These are phyloP conservation scores for Daldinia caldariorum DNA, from an alignment of 495 filamentous ascomycete genomes.

Conservation along the genomic window DNA sequence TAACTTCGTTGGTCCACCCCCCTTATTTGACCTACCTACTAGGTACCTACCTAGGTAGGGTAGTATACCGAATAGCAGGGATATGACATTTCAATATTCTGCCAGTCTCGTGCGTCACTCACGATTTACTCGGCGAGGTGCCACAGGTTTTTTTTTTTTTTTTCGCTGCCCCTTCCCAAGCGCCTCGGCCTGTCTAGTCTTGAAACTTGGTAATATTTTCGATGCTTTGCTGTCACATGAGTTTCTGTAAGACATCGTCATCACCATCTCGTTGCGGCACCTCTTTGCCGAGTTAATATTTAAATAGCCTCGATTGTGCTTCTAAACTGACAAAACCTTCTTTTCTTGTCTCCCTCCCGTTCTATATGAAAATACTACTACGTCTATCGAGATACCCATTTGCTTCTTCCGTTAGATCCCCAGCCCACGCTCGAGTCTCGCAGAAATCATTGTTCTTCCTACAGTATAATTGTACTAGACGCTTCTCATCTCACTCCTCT, in stretches of 20 bases:
- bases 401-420: constrained; percentile 30
- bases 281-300: constrained; percentile 6
- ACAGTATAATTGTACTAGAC: constrained; percentile 15
- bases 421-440: constrained; percentile 14
- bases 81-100: constrained; percentile 5
- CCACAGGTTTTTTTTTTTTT: constrained; percentile 29
- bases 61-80: background rate
- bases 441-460: constrained; percentile 14
- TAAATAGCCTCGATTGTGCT: constrained; percentile 19
- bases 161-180: background rate
- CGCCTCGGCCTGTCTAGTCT: constrained; percentile 39
- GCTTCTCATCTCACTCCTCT: constrained; percentile 15
- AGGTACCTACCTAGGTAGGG: no score
- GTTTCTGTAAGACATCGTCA: constrained; percentile 12
- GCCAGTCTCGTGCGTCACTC: constrained; percentile 38
- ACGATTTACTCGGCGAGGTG: constrained; percentile 22
- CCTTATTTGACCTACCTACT: constrained; percentile 1
- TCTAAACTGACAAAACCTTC: background rate
- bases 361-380: constrained; percentile 31
- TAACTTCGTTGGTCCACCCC: background rate
- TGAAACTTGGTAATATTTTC: constrained; percentile 11
- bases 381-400: constrained; percentile 34
- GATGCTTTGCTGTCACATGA: constrained; percentile 37
- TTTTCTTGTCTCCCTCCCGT: constrained; percentile 2
- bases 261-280: background rate